Conservation (phyloP, 495 filamentous ascomycete genomes). For the Aspergillus egyptiacus region DNA sequence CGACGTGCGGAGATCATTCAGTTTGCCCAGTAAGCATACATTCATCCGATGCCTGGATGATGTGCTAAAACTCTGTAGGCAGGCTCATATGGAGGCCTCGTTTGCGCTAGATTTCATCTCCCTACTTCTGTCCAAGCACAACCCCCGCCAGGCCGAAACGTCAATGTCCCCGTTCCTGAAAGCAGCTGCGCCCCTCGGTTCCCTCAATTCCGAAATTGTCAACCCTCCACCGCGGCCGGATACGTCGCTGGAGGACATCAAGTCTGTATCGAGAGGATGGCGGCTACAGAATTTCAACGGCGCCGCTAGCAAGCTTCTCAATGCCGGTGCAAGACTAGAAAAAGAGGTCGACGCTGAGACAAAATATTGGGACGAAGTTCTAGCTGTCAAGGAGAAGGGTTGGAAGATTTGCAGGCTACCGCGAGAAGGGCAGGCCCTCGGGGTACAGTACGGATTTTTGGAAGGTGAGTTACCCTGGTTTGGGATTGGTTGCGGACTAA, state of each 20-base stretch:
- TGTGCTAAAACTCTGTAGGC: constrained; percentile 32
- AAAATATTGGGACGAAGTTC: constrained; percentile 81
- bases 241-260: constrained; percentile 44
- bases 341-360: constrained; percentile 71
- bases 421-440: constrained; percentile 65
- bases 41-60: neutral
- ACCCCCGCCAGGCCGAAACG: constrained; percentile 56
- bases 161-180: constrained; percentile 67
- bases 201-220: constrained; percentile 69
- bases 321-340: constrained; percentile 64
- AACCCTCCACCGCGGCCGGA: constrained; percentile 50
- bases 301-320: constrained; percentile 68
- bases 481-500: constrained; percentile 3
- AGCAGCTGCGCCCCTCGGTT: constrained; percentile 61
- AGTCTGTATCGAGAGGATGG: constrained; percentile 66
- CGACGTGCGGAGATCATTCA: constrained; percentile 40
- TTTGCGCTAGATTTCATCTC: constrained; percentile 78
- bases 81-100: constrained; percentile 61
- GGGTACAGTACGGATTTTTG: constrained; percentile 81
- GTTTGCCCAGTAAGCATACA: constrained; percentile 35
- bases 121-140: constrained; percentile 72
- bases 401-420: constrained; percentile 78
- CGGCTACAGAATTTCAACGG: constrained; percentile 67
- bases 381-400: constrained; percentile 71
- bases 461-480: constrained; percentile 46